Evolutionary conservation across 2,329 filamentous ascomycete species (phyloP).

Genomic region (Pyrenochaeta sp.): DNA sequence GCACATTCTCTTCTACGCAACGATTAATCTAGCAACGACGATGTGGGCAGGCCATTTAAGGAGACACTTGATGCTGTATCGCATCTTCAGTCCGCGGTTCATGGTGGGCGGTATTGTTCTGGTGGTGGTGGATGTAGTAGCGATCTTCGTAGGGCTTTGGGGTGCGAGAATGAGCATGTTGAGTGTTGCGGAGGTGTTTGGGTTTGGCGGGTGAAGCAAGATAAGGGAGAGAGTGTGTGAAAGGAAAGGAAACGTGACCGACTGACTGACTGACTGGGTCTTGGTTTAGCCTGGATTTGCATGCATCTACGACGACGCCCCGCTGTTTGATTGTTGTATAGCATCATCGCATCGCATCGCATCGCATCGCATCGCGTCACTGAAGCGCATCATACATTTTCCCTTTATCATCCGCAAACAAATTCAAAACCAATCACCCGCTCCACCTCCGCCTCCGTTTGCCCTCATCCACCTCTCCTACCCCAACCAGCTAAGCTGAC

Average conservation of each 20-base stretch:
- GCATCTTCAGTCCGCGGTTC: slow-evolving; percentile 91
- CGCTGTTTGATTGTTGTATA: not conserved
- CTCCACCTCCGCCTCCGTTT: too few relatives aligned
- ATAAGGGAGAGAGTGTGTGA: not conserved
- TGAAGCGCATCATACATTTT: not conserved
- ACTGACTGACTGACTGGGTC: too few relatives aligned
- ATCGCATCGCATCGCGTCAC: slow-evolving; percentile 3
- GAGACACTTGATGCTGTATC: slow-evolving; percentile 94
- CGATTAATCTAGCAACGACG: slow-evolving; percentile 84
- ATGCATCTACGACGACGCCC: not conserved
- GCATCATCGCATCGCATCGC: slow-evolving; percentile 5
- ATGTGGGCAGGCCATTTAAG: slow-evolving; percentile 88
- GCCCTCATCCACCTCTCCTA: too few relatives aligned
- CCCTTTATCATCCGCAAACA: not conserved
- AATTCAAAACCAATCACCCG: not conserved
- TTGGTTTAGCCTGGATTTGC: not conserved
- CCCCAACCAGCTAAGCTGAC: too few relatives aligned
- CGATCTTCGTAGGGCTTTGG: slow-evolving; percentile 73
- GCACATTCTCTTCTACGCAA: slow-evolving; percentile 83
- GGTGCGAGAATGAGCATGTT: slow-evolving; percentile 79
- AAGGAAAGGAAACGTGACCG: not conserved
- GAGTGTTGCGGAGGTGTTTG: slow-evolving; percentile 88
- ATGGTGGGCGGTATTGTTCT: slow-evolving; percentile 80
- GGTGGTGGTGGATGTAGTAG: slow-evolving; percentile 78
- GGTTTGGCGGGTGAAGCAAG: slow-evolving; percentile 49